Evolutionary conservation across 345 rosid genomes (phyloP), one percentile per base, ranked within the genome.

Genomic region (Diplotaxis tenuifolia): DNA sequence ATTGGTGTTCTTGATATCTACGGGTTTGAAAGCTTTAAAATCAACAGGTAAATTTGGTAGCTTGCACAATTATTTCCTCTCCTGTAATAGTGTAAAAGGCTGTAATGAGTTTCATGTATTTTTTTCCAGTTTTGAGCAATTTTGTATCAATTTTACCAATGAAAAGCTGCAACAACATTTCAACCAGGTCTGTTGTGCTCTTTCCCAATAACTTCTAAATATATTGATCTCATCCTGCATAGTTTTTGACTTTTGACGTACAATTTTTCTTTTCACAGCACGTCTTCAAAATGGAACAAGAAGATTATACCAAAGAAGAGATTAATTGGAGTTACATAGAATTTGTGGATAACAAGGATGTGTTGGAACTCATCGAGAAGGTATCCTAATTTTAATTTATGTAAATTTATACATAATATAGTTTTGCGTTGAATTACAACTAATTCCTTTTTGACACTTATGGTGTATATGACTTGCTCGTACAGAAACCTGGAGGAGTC

Each of bases 271-370:
- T 14, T 62, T 72, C 81, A 77, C 94, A 95, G 98, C 97, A 95
- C 76, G 99, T 95, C 74, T 95, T 95, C 80, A 95, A 95, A 85
- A 95, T 90, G 99, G 99, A 95, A 80, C 99, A 95, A 79, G 98
- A 95, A 79, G 99, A 95, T 72, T 95, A 95, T 76, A 90, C 98
- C 18, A 95, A 90, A 78, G 99, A 95, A 80, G 98, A 92, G 87
- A 95, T 95, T 77, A 85, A 95, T 31, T 95, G 99, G 99, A 95
- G 98, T 87, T 95, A 95, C 84, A 95, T 95, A 80, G 99, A 95
- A 78, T 95, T 95, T 78, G 99, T 95, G 77, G 99, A 95, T 82
- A 95, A 95, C 84, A 93, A 95, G 84, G 99, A 95, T 84, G 97
- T 95, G 57, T 79, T 95, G 84, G 99, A 95, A 77, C 87, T 95